These are phyloP conservation scores for Colletotrichum tanaceti DNA, from an alignment of 2,329 filamentous ascomycete species.

Conservation along the genomic window DNA sequence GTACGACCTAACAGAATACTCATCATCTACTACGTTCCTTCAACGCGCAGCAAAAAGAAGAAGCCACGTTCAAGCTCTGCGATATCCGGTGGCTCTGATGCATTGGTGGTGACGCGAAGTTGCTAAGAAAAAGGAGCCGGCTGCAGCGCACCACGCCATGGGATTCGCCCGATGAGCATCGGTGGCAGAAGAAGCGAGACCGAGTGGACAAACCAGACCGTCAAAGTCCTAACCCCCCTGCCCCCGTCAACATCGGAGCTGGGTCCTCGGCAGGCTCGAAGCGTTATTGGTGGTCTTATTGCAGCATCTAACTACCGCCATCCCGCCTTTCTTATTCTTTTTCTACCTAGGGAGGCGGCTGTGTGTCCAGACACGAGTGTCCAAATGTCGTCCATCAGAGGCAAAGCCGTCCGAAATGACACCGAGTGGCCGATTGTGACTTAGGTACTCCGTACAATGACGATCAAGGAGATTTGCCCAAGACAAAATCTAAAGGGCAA, in stretches of 20 bases:
- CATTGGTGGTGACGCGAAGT: neutral
- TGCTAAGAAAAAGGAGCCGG: neutral
- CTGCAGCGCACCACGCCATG: conserved; percentile 8
- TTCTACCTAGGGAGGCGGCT: too few species aligned
- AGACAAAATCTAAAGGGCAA: neutral
- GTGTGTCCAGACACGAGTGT: conserved; percentile 14
- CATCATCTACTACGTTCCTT: neutral
- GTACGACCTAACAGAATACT: neutral
- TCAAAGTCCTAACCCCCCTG: conserved; percentile 10
- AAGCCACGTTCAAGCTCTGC: neutral
- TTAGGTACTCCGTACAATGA: too few species aligned
- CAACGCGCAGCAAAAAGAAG: neutral
- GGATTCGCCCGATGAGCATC: neutral
- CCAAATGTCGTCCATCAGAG: conserved; percentile 2
- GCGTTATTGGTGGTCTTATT: conserved; percentile 32
- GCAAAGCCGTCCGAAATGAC: conserved; percentile 21
- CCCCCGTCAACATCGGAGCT: conserved; percentile 23
- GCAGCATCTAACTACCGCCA: conserved; percentile 10
- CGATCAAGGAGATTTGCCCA: neutral
- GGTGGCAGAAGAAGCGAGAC: conserved; percentile 5
- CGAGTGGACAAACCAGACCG: conserved; percentile 4
- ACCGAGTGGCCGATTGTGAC: conserved; percentile 14
- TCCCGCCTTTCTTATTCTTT: conserved; percentile 28
- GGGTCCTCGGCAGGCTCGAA: conserved; percentile 31
- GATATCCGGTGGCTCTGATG: conserved; percentile 3